Conservation (phyloP, 2,329 filamentous ascomycete species). For the Colletotrichum godetiae region DNA sequence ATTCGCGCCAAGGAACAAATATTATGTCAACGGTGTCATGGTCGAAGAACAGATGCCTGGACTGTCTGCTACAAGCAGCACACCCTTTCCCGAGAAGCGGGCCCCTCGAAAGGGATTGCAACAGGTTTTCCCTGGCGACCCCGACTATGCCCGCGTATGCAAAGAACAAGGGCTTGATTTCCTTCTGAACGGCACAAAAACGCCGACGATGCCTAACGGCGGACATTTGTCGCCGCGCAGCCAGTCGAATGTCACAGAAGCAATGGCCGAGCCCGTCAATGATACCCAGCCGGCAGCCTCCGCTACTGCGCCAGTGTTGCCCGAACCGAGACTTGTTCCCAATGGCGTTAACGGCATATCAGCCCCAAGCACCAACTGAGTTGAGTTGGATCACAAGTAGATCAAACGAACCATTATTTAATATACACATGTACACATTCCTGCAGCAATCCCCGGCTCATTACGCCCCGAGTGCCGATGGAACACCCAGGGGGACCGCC, state of each 20-base stretch:
- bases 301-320: neutral
- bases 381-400: slow-evolving; percentile 23
- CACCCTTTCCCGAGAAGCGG: slow-evolving; percentile 65
- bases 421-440: slow-evolving; percentile 23
- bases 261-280: slow-evolving; percentile 21
- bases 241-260: slow-evolving; percentile 38
- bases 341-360: slow-evolving; percentile 33
- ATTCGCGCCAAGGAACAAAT: slow-evolving; percentile 68
- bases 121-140: slow-evolving; percentile 65
- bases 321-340: slow-evolving; percentile 13
- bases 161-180: slow-evolving; percentile 68
- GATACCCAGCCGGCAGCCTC: slow-evolving; percentile 11
- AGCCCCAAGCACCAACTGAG: slow-evolving; percentile 20
- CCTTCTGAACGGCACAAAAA: slow-evolving; percentile 59
- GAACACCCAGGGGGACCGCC: neutral
- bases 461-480: neutral
- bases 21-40: slow-evolving; percentile 67
- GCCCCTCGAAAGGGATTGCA: slow-evolving; percentile 66
- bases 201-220: slow-evolving; percentile 58
- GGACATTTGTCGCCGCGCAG: slow-evolving; percentile 59
- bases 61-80: slow-evolving; percentile 59
- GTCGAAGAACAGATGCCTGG: slow-evolving; percentile 63
- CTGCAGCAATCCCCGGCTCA: slow-evolving; percentile 6
- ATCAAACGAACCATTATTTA: slow-evolving; percentile 27
- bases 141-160: slow-evolving; percentile 66